Evolutionary conservation across 768 basidiomycete species (phyloP), one percentile per base, ranked within the genome.

Genomic region (Suillus clintonianus): DNA sequence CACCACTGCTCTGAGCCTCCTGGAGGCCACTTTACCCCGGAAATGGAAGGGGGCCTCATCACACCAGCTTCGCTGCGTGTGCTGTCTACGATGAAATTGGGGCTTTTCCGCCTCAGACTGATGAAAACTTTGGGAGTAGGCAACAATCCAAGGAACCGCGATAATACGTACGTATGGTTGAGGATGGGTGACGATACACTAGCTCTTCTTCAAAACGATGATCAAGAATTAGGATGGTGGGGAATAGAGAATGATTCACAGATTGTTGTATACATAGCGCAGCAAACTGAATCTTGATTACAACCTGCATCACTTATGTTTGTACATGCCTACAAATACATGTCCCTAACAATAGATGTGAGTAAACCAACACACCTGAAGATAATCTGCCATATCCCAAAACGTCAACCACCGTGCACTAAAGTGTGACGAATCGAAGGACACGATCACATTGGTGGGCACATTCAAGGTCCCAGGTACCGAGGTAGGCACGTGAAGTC

Each of bases 41-140:
- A 39, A 69, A 62, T 56, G 64, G 59, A 64, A 68, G 32, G 34
- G 64, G 11, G 62, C 11, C 4, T 69, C 22, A 62, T 70, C 22
- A 67, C 74, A 50, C 67, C 68, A 55, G 62, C 70, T 43, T 64
- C 70, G 22, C 65, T 92, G 19, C 86, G 82, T 39, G 85, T 89
- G 0, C 79, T 95, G 17, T 87, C 89, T 50, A 86, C 83, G 4
- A 91, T 93, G 89, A 78, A 85, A 17, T 70, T 94, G 27, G 83
- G 82, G 45, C 74, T 80, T n/a, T 79, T 95, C 61, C 84, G 88
- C 55, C 73, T 84, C 62, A 94, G 91, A 70, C 70, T 89, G 51
- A 77, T 81, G 45, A 94, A 91, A 70, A 71, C 77, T 4, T 70
- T 81, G 37, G 65, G 74, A 73, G 64, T 50, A 70, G 14, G 68